Conservation (phyloP, 192 early-diverging fungal genomes). For the Backusella tuberculispora region DNA sequence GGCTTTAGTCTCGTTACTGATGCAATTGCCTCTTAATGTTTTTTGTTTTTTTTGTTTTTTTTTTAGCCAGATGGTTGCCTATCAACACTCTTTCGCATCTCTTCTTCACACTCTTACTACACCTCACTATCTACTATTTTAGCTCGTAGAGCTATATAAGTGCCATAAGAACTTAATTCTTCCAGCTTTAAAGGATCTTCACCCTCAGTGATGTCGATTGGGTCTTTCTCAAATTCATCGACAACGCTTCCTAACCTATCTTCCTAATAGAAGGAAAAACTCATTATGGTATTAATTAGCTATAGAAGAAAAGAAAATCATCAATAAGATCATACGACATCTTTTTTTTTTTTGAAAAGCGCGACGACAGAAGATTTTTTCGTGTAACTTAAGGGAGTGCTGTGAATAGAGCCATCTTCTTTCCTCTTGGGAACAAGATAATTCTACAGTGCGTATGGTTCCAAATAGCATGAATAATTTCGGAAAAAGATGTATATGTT, state of each 20-base stretch:
- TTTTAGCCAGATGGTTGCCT: background rate
- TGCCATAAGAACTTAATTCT: background rate
- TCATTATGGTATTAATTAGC: background rate
- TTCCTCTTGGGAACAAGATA: too few species aligned
- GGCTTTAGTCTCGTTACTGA: constrained; percentile 21
- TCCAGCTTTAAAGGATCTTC: constrained; percentile 13
- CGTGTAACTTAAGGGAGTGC: too few species aligned
- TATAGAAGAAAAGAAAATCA: background rate
- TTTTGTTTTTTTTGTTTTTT: too few species aligned
- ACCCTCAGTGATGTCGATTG: constrained; percentile 9
- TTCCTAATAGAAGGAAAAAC: constrained; percentile 19
- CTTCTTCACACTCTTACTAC: background rate
- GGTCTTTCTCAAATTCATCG: constrained; percentile 9
- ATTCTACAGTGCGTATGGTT: too few species aligned
- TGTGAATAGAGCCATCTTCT: too few species aligned
- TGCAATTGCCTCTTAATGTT: background rate
- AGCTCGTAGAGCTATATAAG: background rate
- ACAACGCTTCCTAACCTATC: background rate
- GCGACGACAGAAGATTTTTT: too few species aligned
- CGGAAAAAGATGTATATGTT: too few species aligned
- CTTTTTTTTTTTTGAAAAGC: background rate
- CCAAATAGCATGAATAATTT: too few species aligned
- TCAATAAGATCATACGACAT: background rate
- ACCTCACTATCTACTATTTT: constrained; percentile 3
- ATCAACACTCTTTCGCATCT: background rate